Evolutionary conservation across 1,284 basidiomycete species (phyloP).

Genomic region (Malassezia nana): DNA sequence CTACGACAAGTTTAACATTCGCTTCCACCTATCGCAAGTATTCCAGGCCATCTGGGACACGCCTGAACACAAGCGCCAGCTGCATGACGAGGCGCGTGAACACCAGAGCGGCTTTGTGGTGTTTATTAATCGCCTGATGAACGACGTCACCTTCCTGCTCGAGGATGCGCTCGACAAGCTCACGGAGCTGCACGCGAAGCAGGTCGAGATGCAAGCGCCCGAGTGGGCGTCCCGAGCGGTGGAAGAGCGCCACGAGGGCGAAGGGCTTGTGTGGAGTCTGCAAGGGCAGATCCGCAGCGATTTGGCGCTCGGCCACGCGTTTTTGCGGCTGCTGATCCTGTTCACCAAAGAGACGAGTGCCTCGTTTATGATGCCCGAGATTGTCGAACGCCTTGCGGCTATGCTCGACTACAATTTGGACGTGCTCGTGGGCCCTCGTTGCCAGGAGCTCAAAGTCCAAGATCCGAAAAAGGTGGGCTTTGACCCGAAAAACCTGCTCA

Average conservation of each 20-base stretch:
- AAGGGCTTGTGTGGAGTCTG: conserved; percentile 64
- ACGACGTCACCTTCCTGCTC: conserved; percentile 95
- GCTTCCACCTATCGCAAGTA: conserved; percentile 50
- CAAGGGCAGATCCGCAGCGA: conserved; percentile 78
- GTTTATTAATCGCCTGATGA: conserved; percentile 96
- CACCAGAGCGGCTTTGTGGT: conserved; percentile 54
- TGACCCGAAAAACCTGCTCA: conserved; percentile 70
- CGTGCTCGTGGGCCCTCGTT: conserved; percentile 75
- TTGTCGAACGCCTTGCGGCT: conserved; percentile 85
- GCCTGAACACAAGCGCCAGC: conserved; percentile 37
- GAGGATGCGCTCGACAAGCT: conserved; percentile 89
- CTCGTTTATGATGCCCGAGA: conserved; percentile 93
- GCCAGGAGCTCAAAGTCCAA: conserved; percentile 67
- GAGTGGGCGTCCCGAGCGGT: conserved; percentile 58
- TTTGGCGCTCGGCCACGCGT: conserved; percentile 73
- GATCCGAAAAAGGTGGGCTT: conserved; percentile 84
- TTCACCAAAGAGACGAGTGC: conserved; percentile 84
- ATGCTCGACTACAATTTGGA: conserved; percentile 94
- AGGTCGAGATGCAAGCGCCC: conserved; percentile 67
- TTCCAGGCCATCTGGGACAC: conserved; percentile 44
- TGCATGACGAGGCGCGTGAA: conserved; percentile 28
- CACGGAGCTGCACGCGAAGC: conserved; percentile 73
- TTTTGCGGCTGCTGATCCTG: conserved; percentile 75
- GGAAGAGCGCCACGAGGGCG: conserved; percentile 73
- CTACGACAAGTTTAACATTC: conserved; percentile 86